Evolutionary conservation across 2,329 filamentous ascomycete genomes (phyloP), one percentile per base, ranked within the genome.

Genomic region (Albophoma yamanashiensis): DNA sequence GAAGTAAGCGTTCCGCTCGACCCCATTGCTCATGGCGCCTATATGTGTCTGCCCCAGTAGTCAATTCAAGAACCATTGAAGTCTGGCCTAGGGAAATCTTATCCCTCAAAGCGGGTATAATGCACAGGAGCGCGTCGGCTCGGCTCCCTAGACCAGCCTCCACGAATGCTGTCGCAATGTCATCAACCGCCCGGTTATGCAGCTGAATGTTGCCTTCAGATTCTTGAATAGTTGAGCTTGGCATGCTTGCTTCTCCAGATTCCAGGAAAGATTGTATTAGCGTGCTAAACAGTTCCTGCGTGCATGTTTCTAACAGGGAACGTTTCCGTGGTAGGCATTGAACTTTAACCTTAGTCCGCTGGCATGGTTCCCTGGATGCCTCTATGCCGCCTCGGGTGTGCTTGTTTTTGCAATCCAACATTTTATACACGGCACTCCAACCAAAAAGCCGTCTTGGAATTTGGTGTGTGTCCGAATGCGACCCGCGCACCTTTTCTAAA

Each of bases 221-320:
- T 47, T 62, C 59, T 7, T 52, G 20, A 12, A 62, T n/a, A 6
- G 50, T 58, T 1, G 61, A 58, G 20, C 47, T 40, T 25, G 40
- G 14, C 6, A 52, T 43, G 58, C 22, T 31, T 50, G 62, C 34
- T 43, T 56, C 22, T 63, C 25, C 6, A 61, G 59, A 14, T 25
- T 14, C 3, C 27, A 52, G 8, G 2, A 52, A 52, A 34, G 25
- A 31, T 2, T 27, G 2, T 20, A 52, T 52, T 0, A 52, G 31
- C 2, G 47, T 17, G 15, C 55, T 60, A 31, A 65, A 64, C 1
- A 67, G 59, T 12, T 66, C 63, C 38, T 64, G 63, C n/a, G 60
- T 59, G 27, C 63, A 62, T 0, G 61, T 22, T 2, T 64, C 60
- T 20, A 64, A 57, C 3, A 65, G 57, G 5, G 62, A 60, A 20